Percentiles rank a stretch among this genome's conserved stretches.
Conservation (phyloP, 1,139 yeast genomes). For the Barnettozyma hawaiiensis region DNA sequence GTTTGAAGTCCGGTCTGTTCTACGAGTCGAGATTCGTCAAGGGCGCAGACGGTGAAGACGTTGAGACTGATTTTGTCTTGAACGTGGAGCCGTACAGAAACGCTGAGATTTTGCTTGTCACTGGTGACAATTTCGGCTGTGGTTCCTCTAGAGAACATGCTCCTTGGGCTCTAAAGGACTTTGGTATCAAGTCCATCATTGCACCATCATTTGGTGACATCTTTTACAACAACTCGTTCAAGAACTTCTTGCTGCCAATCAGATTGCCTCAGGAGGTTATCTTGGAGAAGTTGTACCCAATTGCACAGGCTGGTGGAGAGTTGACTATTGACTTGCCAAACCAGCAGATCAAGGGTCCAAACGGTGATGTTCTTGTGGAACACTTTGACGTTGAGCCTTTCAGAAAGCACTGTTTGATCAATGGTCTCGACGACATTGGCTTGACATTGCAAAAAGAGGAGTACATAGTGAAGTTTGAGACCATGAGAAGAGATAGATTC, state of each 20-base stretch:
- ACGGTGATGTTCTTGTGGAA: constrained; percentile 69
- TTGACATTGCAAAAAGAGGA: constrained; percentile 88
- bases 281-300: constrained; percentile 62
- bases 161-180: constrained; percentile 98
- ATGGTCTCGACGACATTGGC: constrained; percentile 96
- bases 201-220: constrained; percentile 99
- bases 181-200: constrained; percentile 90
- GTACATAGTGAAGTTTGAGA: constrained; percentile 68
- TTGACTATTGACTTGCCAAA: constrained; percentile 80
- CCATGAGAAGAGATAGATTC: constrained; percentile 65
- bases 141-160: constrained; percentile 99
- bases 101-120: constrained; percentile 80
- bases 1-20: constrained; percentile 80
- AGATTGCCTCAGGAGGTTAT: constrained; percentile 77
- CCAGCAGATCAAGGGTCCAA: constrained; percentile 70
- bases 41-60: constrained; percentile 66
- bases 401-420: constrained; percentile 89
- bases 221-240: constrained; percentile 93
- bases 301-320: constrained; percentile 66
- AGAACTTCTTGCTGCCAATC: constrained; percentile 90
- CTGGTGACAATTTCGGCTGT: constrained; percentile 97
- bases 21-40: constrained; percentile 79
- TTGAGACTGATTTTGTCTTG: constrained; percentile 81
- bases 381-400: constrained; percentile 83
- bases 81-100: constrained; percentile 77